Conservation (phyloP, 1,284 basidiomycete species). For the Boletus sp. region DNA sequence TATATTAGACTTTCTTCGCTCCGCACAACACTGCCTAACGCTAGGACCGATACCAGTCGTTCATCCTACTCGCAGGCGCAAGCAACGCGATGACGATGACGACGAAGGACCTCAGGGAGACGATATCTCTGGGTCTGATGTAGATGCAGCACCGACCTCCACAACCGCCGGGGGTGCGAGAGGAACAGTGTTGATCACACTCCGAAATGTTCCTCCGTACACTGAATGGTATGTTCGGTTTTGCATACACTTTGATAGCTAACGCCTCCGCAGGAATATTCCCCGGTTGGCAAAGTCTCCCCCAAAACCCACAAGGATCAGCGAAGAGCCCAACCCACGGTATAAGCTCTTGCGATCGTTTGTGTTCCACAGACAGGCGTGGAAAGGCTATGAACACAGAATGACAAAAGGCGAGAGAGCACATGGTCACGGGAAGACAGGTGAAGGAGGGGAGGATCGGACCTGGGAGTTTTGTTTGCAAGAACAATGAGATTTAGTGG, state of each 20-base stretch:
- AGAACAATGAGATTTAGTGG: conserved; percentile 18
- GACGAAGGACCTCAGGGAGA: conserved; percentile 32
- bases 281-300: conserved; percentile 77
- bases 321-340: conserved; percentile 52
- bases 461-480: conserved; percentile 74
- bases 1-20: conserved; percentile 82
- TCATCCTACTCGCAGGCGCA: conserved; percentile 42
- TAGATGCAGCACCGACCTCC: conserved; percentile 12
- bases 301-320: conserved; percentile 43
- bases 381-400: conserved; percentile 86
- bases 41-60: conserved; percentile 52
- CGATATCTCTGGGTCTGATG: conserved; percentile 28
- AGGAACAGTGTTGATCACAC: conserved; percentile 80
- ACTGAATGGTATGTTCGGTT: conserved; percentile 67
- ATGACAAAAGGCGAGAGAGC: conserved; percentile 84
- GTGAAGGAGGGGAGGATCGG: conserved; percentile 70
- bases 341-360: conserved; percentile 82
- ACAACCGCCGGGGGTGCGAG: conserved; percentile 26
- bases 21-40: conserved; percentile 63
- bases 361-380: conserved; percentile 67
- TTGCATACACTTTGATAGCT: conserved; percentile 1
- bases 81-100: conserved; percentile 43
- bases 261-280: conserved; percentile 55
- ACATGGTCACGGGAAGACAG: conserved; percentile 60
- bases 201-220: conserved; percentile 87